Percentiles rank a stretch among this genome's conserved stretches.
phyloP scores from a whole-genome alignment of 73 alveolate genomes.

The Paramecium caudatum region DNA sequence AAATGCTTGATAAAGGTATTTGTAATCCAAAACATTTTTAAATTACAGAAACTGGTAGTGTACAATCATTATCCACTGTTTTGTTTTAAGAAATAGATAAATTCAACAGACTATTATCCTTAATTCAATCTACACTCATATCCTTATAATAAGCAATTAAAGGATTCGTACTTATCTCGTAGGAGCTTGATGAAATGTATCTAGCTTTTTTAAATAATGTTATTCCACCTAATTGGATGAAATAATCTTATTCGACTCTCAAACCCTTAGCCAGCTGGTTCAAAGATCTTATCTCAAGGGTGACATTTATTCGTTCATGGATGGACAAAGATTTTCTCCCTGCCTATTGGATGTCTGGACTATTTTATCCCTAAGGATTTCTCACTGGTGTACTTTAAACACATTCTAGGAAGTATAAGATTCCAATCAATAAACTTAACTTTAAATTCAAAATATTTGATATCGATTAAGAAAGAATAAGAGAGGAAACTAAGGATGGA shows the following conservation, averaged over 20 bases:
- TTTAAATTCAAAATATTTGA: conserved; percentile 83
- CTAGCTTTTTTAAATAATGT: conserved; percentile 85
- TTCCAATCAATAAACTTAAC: conserved; percentile 86
- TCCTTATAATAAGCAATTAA: conserved; percentile 89
- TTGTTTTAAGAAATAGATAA: conserved; percentile 92
- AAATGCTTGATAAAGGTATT: conserved; percentile 83
- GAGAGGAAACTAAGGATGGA: conserved; percentile 87
- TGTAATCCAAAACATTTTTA: conserved; percentile 75
- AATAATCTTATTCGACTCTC: conserved; percentile 87
- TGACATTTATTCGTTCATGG: conserved; percentile 91
- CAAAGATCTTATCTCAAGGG: conserved; percentile 90
- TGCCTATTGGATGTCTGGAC: conserved; percentile 97
- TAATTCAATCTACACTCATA: conserved; percentile 84
- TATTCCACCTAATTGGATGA: conserved; percentile 92
- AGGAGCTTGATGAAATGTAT: conserved; percentile 93
- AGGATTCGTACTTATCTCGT: conserved; percentile 92
- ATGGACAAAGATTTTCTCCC: conserved; percentile 91
- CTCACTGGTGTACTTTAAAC: conserved; percentile 96
- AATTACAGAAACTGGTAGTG: conserved; percentile 81
- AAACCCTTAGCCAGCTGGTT: conserved; percentile 94
- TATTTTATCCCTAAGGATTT: conserved; percentile 97
- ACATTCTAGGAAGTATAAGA: conserved; percentile 91
- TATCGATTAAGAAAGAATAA: conserved; percentile 46
- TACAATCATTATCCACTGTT: conserved; percentile 90
- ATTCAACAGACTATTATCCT: conserved; percentile 84